A percentile compares a stretch with the other conserved stretches of the same genome.
Conservation (phyloP, 1,284 basidiomycete genomes). For the Boletus austroedulis region DNA sequence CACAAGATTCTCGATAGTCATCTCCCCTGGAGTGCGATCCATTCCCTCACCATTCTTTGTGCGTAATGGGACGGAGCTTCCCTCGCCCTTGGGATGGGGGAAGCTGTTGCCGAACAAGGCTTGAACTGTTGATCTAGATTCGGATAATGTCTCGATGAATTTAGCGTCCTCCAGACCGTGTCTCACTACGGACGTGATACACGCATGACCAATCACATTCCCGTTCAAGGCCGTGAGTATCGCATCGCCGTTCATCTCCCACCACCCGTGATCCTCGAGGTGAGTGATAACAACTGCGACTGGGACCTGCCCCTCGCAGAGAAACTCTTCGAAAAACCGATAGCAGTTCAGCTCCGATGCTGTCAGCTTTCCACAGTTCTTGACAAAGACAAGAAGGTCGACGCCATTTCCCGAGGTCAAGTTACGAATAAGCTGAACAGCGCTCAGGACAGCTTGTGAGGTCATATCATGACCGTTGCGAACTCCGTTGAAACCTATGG, state of each 20-base stretch:
- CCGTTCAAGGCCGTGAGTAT: neutral
- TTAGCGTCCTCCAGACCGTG: neutral
- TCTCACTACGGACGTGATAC: slow-evolving; percentile 12
- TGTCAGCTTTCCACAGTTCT: slow-evolving; percentile 25
- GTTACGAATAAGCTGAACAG: neutral
- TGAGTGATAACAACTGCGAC: slow-evolving; percentile 32
- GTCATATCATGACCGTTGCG: neutral
- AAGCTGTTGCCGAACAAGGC: slow-evolving; percentile 5
- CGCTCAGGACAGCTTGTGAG: neutral
- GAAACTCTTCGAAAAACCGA: slow-evolving; percentile 25
- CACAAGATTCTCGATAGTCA: neutral
- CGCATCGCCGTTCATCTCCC: slow-evolving; percentile 1
- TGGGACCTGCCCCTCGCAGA: slow-evolving; percentile 30
- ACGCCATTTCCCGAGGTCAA: slow-evolving; percentile 15
- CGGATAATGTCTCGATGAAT: neutral
- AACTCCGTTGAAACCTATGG: slow-evolving; percentile 11
- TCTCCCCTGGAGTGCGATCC: neutral
- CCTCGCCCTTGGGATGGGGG: neutral
- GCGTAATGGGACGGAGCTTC: too few species aligned
- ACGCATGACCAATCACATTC: slow-evolving; percentile 13
- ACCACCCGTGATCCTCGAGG: slow-evolving; percentile 9
- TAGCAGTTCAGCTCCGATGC: slow-evolving; percentile 21
- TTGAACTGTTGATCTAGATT: slow-evolving; percentile 3
- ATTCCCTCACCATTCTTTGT: neutral
- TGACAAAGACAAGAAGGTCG: slow-evolving; percentile 34